Percentiles rank a stretch among this genome's conserved stretches.
phyloP scores from a whole-genome alignment of 306 rosid genomes.

The Echinosophora koreensis region DNA sequence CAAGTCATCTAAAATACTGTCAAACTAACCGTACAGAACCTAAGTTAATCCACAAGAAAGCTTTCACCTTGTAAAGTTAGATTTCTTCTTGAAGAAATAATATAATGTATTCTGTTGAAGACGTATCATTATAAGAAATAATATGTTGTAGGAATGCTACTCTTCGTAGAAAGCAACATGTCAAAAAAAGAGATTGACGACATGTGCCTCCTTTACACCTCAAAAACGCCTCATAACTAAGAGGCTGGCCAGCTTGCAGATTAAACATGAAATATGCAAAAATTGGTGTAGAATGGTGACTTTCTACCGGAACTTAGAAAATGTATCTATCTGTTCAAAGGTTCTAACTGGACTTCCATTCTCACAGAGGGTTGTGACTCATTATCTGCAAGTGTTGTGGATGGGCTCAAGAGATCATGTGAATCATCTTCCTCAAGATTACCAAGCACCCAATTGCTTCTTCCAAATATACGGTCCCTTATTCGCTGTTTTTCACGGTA shows the following conservation, averaged over 20 bases:
- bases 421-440: constrained; percentile 69
- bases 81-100: background rate
- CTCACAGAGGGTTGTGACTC: constrained; percentile 57
- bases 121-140: constrained; percentile 17
- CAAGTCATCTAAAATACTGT: background rate
- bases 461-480: constrained; percentile 54
- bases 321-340: constrained; percentile 56
- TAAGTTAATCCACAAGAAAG: background rate
- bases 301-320: constrained; percentile 26
- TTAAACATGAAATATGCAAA: constrained; percentile 17
- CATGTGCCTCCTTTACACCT: constrained; percentile 4
- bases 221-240: constrained; percentile 39
- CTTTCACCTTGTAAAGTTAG: background rate
- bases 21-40: constrained; percentile 13
- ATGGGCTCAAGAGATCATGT: constrained; percentile 62
- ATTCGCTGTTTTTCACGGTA: constrained; percentile 52
- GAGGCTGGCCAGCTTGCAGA: constrained; percentile 29
- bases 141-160: background rate
- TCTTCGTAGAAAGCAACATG: constrained; percentile 3
- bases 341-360: constrained; percentile 80
- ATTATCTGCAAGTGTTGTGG: constrained; percentile 47
- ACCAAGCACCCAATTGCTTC: constrained; percentile 81
- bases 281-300: constrained; percentile 29
- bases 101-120: constrained; percentile 19
- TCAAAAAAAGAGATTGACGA: background rate